Evolutionary conservation across 176 grass and related monocot species (phyloP).

Genomic region (Eremochloa ophiuroides): DNA sequence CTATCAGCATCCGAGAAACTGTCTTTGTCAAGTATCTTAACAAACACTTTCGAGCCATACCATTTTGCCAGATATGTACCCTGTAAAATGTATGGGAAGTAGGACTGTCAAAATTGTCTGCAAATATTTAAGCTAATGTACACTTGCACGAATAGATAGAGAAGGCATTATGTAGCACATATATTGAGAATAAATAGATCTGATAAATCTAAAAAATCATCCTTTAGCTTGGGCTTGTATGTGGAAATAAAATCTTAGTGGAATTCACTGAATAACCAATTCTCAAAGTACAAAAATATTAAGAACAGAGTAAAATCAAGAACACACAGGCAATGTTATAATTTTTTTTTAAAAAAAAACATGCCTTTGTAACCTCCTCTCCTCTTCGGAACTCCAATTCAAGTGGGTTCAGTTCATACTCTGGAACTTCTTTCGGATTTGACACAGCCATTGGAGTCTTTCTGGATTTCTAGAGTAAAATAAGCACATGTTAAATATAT

Average conservation of each 20-base stretch:
- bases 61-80: slow-evolving; percentile 80
- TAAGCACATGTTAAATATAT: neutral
- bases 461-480: slow-evolving; percentile 55
- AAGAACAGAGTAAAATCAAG: neutral
- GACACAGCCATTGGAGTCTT: slow-evolving; percentile 91
- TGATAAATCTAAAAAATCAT: neutral
- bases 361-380: slow-evolving; percentile 68
- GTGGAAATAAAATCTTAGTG: neutral
- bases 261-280: neutral
- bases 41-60: slow-evolving; percentile 90
- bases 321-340: neutral
- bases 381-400: slow-evolving; percentile 79
- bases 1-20: slow-evolving; percentile 76
- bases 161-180: neutral
- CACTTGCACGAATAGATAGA: neutral
- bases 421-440: slow-evolving; percentile 83
- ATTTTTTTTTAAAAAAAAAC: neutral
- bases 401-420: slow-evolving; percentile 90
- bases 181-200: neutral
- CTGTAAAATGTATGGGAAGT: slow-evolving; percentile 39
- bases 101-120: slow-evolving; percentile 14
- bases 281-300: neutral
- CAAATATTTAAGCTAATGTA: neutral
- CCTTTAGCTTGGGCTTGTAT: neutral
- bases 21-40: slow-evolving; percentile 92